Evolutionary conservation across 2,329 filamentous ascomycete genomes (phyloP), one percentile per base, ranked within the genome.

Genomic region (Nothophoma quercina): DNA sequence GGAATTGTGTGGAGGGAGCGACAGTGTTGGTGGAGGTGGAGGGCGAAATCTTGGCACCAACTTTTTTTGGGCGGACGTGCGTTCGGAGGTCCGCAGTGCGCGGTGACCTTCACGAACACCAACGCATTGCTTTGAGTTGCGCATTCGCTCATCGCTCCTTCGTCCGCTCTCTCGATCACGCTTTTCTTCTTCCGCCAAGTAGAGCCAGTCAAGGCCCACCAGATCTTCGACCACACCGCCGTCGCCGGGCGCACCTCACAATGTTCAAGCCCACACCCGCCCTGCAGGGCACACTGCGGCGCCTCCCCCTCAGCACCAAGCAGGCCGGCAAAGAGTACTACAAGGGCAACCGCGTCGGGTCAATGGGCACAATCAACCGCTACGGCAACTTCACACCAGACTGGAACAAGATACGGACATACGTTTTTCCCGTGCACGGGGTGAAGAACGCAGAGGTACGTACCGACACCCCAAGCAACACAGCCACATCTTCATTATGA

Each of bases 261-360:
- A 90, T 90, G 86, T 68, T 69, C 61, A 83, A 85, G 73, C 84
- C 89, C 49, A 90, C 89, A 13, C 81, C 84, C 68, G 74, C 79
- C 59, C 86, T 96, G 67, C 82, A 83, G 65, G 81, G 86, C 72
- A 83, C 85, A 51, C 84, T 91, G 68, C 85, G 87, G 76, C 91
- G 93, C 70, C 81, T 93, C 53, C 83, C 84, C 45, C 85, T 99
- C 69, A 97, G 91, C 10, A 96, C 93, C 63, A 99, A 99, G 79
- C 88, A 95, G 77, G 88, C 93, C 73, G 90, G 89, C 74, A 91
- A 91, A 72, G 93, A 93, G 64, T 99, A 88, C 85, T 99, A 99
- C 86, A 98, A 98, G 83, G 95, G 95, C 72, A 97, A 89, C 67
- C 84, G 93, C 38, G 88, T 91, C 1, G 95, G 95, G 1, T 86